These are phyloP conservation scores for Theobroma grandiflorum DNA, from an alignment of 441 rosid species.

Conservation along the genomic window DNA sequence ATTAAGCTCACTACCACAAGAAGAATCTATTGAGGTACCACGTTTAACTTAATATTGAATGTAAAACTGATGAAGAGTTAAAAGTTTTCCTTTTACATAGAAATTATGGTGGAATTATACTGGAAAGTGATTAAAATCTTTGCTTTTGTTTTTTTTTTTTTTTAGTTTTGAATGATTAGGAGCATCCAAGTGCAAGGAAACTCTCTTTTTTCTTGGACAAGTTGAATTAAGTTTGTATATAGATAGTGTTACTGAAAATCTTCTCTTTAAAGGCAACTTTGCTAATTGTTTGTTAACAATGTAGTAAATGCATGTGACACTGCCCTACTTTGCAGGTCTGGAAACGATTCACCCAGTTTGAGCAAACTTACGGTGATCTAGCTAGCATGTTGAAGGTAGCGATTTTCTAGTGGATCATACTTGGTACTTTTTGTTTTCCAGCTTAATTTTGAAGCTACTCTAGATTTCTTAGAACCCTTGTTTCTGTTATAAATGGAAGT, in stretches of 20 bases:
- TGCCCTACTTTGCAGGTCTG: constrained; percentile 67
- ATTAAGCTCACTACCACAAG: constrained; percentile 85
- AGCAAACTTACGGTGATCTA: constrained; percentile 96
- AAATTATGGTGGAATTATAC: background rate
- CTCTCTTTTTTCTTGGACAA: background rate
- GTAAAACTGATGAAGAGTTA: background rate
- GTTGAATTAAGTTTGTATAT: background rate
- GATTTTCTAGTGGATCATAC: constrained; percentile 17
- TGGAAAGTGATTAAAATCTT: background rate
- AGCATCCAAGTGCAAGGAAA: background rate
- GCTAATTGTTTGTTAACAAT: background rate
- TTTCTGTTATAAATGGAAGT: background rate
- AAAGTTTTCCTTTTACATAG: background rate
- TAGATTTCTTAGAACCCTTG: background rate
- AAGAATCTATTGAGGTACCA: constrained; percentile 82
- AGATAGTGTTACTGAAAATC: no score
- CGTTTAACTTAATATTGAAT: background rate
- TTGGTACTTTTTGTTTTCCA: background rate
- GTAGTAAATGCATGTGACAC: background rate
- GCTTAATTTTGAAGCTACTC: constrained; percentile 4
- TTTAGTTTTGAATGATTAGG: background rate
- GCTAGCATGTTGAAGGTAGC: constrained; percentile 91
- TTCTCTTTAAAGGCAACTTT: background rate
- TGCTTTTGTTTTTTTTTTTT: background rate
- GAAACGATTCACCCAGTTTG: constrained; percentile 85